These are phyloP conservation scores for Pseudognaphalium luteoalbum DNA, from an alignment of 129 eudicot genomes.

Conservation along the genomic window DNA sequence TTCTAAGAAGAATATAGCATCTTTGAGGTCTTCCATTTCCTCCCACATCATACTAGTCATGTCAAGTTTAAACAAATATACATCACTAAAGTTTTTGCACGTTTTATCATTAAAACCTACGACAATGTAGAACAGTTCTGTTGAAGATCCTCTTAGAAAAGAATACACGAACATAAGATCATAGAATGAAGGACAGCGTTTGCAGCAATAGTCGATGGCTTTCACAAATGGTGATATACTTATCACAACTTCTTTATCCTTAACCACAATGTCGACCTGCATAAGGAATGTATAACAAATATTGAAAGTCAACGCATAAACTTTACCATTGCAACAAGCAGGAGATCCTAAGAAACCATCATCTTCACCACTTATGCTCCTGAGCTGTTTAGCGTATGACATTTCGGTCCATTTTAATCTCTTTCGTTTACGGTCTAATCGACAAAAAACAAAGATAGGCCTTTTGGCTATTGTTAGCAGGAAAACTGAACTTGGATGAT, in stretches of 20 bases:
- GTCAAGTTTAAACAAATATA: constrained; percentile 12
- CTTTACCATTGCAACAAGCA: constrained; percentile 13
- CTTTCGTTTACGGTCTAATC: constrained; percentile 5
- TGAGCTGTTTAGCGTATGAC: constrained; percentile 15
- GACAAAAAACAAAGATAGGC: neutral
- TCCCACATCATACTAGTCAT: neutral
- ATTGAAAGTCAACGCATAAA: neutral
- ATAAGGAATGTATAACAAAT: neutral
- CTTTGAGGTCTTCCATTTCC: no score
- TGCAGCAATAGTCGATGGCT: neutral
- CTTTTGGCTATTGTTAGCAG: neutral
- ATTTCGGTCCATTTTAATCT: constrained; percentile 21
- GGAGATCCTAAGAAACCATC: neutral
- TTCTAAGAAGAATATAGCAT: constrained; percentile 10
- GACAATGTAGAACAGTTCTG: neutral
- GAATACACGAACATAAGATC: neutral
- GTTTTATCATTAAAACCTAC: neutral
- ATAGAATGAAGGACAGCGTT: neutral
- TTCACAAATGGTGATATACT: neutral
- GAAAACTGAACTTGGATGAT: neutral
- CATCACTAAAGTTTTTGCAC: neutral
- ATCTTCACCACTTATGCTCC: neutral
- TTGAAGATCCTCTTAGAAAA: neutral
- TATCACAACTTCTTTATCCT: constrained; percentile 5
- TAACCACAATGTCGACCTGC: constrained; percentile 6